Conservation (phyloP, 805 yeast genomes). For the Wickerhamomyces xylosicus region DNA sequence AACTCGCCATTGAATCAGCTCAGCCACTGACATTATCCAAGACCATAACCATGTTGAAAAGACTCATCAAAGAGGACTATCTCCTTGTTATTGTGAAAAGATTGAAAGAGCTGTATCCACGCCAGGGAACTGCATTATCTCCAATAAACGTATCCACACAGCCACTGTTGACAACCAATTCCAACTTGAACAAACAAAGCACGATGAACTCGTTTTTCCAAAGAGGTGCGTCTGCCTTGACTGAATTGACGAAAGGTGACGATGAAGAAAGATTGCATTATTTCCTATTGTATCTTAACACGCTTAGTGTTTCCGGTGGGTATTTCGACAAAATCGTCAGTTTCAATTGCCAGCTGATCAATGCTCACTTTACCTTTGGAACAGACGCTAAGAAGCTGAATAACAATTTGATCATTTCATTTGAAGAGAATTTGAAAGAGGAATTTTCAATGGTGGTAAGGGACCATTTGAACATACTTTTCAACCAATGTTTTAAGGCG, state of each 20-base stretch:
- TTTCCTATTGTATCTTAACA: slow-evolving; percentile 62
- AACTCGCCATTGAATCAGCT: slow-evolving; percentile 64
- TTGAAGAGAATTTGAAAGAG: not conserved
- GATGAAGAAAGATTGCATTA: slow-evolving; percentile 42
- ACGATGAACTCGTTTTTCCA: slow-evolving; percentile 24
- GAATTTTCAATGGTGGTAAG: slow-evolving; percentile 7
- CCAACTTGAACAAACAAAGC: slow-evolving; percentile 4
- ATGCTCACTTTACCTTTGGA: slow-evolving; percentile 28
- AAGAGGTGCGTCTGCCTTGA: slow-evolving; percentile 34
- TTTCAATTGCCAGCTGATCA: slow-evolving; percentile 21
- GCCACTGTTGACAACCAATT: slow-evolving; percentile 9
- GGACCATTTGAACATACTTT: slow-evolving; percentile 3
- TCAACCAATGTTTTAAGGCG: slow-evolving; percentile 8
- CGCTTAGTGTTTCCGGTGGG: slow-evolving; percentile 51
- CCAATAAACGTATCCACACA: slow-evolving; percentile 8
- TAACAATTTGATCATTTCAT: slow-evolving; percentile 6
- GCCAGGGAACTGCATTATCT: slow-evolving; percentile 22
- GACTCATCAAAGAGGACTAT: slow-evolving; percentile 55
- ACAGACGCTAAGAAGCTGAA: slow-evolving; percentile 20
- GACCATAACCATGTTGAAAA: slow-evolving; percentile 43
- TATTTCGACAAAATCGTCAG: slow-evolving; percentile 36
- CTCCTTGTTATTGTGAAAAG: slow-evolving; percentile 43
- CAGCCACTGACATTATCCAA: slow-evolving; percentile 43
- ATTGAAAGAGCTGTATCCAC: slow-evolving; percentile 34
- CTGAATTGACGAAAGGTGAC: slow-evolving; percentile 24